These are phyloP conservation scores for Lagenidium giganteum DNA, from an alignment of 352 stramenopile genomes.

Conservation along the genomic window DNA sequence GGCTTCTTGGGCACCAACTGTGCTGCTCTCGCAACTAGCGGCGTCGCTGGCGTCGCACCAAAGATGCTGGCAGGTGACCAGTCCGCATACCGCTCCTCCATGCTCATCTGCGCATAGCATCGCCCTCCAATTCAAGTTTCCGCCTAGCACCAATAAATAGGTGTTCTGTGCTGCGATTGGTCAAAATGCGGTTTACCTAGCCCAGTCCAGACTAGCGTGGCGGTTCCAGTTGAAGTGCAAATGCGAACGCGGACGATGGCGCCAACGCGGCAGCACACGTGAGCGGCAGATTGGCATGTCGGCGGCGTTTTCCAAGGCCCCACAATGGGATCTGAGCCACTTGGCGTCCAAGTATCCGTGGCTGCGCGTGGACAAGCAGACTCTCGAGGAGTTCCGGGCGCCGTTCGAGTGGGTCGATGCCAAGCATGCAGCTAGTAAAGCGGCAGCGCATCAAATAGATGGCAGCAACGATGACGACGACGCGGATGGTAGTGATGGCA, in stretches of 20 bases:
- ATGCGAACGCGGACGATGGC: no score
- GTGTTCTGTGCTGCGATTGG: no score
- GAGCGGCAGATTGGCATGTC: background rate
- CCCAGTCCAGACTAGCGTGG: no score
- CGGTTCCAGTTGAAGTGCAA: no score
- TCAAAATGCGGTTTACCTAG: no score
- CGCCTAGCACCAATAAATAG: no score
- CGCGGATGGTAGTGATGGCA: background rate
- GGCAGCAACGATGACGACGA: background rate
- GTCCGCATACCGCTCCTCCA: conserved; percentile 17
- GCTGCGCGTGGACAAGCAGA: conserved; percentile 58
- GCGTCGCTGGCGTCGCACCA: conserved; percentile 1
- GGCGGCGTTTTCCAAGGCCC: background rate
- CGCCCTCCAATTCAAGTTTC: no score
- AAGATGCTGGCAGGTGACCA: conserved; percentile 47
- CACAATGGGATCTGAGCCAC: conserved; percentile 47
- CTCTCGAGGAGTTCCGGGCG: conserved; percentile 59
- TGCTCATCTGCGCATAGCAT: no score
- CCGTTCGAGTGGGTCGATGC: conserved; percentile 42
- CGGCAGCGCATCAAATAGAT: background rate
- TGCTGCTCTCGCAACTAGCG: background rate
- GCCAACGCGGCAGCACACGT: background rate
- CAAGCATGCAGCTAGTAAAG: conserved; percentile 2
- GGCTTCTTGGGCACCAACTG: no score
- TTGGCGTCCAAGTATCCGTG: conserved; percentile 70